Evolutionary conservation across 495 filamentous ascomycete species (phyloP).

Genomic region (Aspergillus biplanus): DNA sequence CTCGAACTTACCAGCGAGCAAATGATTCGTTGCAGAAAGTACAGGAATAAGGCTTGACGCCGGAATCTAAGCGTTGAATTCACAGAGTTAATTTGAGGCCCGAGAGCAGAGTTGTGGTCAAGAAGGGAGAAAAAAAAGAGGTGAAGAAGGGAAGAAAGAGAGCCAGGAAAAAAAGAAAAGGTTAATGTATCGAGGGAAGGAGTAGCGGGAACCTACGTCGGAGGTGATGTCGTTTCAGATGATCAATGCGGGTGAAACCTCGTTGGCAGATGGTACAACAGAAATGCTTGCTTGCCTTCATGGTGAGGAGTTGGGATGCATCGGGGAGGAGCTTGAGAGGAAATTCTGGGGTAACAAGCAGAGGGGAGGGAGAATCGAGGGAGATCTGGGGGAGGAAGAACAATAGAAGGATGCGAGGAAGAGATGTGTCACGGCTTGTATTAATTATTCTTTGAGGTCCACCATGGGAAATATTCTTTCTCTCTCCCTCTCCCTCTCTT

Average conservation of each 20-base stretch:
- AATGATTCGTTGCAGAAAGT: conserved; percentile 49
- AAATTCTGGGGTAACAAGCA: conserved; percentile 30
- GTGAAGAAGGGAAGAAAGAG: conserved; percentile 1
- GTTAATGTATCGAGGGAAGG: conserved; percentile 6
- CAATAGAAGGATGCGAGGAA: not conserved
- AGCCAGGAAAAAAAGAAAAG: not conserved
- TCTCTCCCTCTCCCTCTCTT: too few species aligned
- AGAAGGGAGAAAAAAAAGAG: conserved; percentile 3
- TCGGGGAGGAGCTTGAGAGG: conserved; percentile 38
- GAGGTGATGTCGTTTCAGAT: conserved; percentile 52
- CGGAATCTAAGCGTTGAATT: conserved; percentile 39
- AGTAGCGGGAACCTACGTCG: conserved; percentile 40
- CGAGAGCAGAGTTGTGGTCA: not conserved
- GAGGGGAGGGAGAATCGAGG: conserved; percentile 15
- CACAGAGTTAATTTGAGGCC: conserved; percentile 22
- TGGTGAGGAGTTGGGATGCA: conserved; percentile 32
- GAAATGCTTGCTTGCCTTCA: conserved; percentile 52
- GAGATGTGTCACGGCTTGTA: not conserved
- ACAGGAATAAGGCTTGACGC: conserved; percentile 51
- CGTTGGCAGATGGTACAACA: conserved; percentile 52
- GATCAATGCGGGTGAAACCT: conserved; percentile 53
- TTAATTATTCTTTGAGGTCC: not conserved
- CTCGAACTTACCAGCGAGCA: conserved; percentile 45
- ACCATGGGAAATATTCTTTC: too few species aligned
- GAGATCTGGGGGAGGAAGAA: conserved; percentile 18